phyloP scores from a whole-genome alignment of 108 stramenopile genomes.

The Aurantiochytrium sp. region DNA sequence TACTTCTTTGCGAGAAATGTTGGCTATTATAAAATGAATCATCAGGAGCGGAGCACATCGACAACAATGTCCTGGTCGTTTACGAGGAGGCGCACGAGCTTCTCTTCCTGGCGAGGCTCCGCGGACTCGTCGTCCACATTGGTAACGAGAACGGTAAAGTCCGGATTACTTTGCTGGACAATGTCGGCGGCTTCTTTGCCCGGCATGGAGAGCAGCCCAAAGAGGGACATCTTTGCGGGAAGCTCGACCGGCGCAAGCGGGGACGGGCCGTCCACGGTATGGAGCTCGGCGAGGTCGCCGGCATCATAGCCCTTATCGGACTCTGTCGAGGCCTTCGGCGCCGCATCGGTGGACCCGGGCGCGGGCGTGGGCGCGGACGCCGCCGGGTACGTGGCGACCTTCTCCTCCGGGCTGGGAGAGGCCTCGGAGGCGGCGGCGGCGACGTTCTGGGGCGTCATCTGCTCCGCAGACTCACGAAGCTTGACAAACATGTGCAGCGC shows the following conservation, averaged over 20 bases:
- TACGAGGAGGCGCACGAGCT: slow-evolving; percentile 23
- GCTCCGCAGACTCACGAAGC: too few relatives aligned
- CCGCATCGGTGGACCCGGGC: background rate
- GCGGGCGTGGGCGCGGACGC: background rate
- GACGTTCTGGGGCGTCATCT: background rate
- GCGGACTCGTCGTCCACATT: background rate
- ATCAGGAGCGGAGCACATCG: slow-evolving; percentile 8
- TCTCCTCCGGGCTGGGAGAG: too few relatives aligned
- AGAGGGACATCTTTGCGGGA: background rate
- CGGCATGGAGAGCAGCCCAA: slow-evolving; percentile 7
- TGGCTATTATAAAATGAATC: too few relatives aligned
- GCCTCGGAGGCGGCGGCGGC: background rate
- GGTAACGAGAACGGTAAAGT: background rate
- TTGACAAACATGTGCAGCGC: too few relatives aligned
- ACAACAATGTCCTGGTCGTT: slow-evolving; percentile 23
- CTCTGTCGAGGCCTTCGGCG: background rate
- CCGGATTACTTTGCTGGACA: background rate
- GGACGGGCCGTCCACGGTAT: background rate
- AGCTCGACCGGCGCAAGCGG: background rate
- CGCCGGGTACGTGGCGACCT: too few relatives aligned
- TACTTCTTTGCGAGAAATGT: too few relatives aligned
- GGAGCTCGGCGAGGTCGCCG: background rate
- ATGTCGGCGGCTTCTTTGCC: slow-evolving; percentile 1
- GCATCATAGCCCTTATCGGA: background rate
- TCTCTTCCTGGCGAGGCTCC: background rate